Percentiles rank a stretch among this genome's conserved stretches.
Conservation (phyloP, 306 rosid species). For the Cucumis hystrix region DNA sequence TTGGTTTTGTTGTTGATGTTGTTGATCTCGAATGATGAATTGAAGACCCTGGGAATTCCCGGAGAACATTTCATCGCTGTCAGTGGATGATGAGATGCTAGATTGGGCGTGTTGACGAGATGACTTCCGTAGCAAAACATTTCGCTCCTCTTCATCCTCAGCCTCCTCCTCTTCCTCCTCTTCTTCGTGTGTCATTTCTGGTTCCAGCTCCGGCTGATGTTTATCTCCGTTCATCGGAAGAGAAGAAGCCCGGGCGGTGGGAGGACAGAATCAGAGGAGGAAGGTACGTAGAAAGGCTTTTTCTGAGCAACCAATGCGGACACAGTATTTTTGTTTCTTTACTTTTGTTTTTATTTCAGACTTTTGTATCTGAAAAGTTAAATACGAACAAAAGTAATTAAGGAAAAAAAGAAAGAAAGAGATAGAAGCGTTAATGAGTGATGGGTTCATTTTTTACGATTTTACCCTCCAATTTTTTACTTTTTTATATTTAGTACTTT, state of each 20-base stretch:
- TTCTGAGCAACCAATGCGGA: not conserved
- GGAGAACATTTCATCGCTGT: slow-evolving; percentile 1
- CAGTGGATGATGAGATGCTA: not conserved
- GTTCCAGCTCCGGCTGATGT: not conserved
- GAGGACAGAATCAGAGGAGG: not conserved
- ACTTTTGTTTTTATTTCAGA: not conserved
- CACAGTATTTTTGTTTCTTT: not conserved
- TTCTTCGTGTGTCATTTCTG: not conserved
- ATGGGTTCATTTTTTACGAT: not conserved
- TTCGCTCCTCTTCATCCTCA: not conserved
- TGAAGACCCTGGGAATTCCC: not conserved
- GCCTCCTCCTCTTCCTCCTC: not conserved
- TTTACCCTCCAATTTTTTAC: not conserved
- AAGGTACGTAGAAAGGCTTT: not conserved
- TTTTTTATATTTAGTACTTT: too few species aligned
- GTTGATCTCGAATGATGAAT: not conserved
- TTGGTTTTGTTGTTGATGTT: not conserved
- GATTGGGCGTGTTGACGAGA: not conserved
- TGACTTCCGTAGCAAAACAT: not conserved
- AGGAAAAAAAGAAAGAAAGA: too few species aligned
- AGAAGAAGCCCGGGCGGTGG: not conserved
- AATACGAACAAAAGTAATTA: not conserved
- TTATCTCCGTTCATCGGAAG: not conserved
- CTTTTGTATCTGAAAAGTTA: not conserved
- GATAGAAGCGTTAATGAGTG: not conserved